Percentiles rank a stretch among this genome's conserved stretches.
Evolutionary conservation across 352 stramenopile genomes (phyloP).

Genomic region (Phytophthora nicotianae): DNA sequence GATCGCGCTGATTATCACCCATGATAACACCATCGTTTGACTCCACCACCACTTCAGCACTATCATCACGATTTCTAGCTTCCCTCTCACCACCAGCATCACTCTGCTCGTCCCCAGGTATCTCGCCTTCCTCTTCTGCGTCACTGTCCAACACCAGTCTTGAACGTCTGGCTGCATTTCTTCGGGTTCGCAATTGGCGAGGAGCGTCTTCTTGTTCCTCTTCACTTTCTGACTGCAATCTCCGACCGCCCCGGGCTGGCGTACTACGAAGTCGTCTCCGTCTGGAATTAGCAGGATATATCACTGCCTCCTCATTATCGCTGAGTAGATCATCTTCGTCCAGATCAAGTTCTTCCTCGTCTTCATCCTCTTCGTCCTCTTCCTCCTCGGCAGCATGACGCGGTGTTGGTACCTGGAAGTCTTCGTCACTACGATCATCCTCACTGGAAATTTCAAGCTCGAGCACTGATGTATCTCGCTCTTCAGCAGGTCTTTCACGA

Average conservation of each 20-base stretch:
- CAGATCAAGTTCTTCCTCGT: conserved; percentile 51
- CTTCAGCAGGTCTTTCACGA: conserved; percentile 55
- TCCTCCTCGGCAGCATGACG: conserved; percentile 58
- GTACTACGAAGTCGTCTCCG: conserved; percentile 44
- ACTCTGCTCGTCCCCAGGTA: conserved; percentile 3
- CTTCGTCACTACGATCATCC: conserved; percentile 86
- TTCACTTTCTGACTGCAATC: conserved; percentile 33
- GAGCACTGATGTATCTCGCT: conserved; percentile 84
- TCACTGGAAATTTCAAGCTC: conserved; percentile 88
- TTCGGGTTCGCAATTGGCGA: conserved; percentile 30
- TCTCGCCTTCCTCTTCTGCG: conserved; percentile 29
- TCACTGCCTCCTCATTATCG: conserved; percentile 44
- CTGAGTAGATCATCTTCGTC: conserved; percentile 59
- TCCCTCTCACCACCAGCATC: conserved; percentile 14
- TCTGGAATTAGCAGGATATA: conserved; percentile 48
- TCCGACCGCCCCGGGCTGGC: conserved; percentile 42
- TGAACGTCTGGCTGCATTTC: conserved; percentile 31
- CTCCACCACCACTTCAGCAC: conserved; percentile 69
- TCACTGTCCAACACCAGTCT: conserved; percentile 37
- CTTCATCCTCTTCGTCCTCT: conserved; percentile 66
- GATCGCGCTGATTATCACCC: conserved; percentile 80
- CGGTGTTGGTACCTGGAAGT: conserved; percentile 70
- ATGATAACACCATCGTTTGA: conserved; percentile 86
- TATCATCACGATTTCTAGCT: conserved; percentile 21
- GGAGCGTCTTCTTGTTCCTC: conserved; percentile 30